Base-by-base conservation (phyloP, 1,139 yeast species). In the Taphrina flavorubra region DNA sequence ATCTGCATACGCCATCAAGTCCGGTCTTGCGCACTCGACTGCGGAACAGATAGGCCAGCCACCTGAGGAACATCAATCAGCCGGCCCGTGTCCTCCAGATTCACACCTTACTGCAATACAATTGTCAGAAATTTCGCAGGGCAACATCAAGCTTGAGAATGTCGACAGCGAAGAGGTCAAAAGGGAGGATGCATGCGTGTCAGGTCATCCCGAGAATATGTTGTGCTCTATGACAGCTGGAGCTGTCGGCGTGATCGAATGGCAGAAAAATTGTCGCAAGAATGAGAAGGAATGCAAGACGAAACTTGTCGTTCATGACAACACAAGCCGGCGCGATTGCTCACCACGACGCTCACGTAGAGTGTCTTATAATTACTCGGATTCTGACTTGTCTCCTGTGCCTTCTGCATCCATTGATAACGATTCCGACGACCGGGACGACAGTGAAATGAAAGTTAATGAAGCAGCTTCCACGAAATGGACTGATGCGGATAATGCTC, bases 401-500 rank as follows among this genome's bases (percentile, higher is more conserved):
- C 53, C 53, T 8, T 49, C 53, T 11, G 53, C 53, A 49, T 49
- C 53, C 13, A 8, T 20, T 8, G 53, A 25, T 11, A 20, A 20
- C 7, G 53, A 49, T 13, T 49, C 53, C 6, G 36, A 20, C 3
- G 53, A 49, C 36, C 18, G 53, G n/a, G 8, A 2, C 36, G 53
- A 49, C 20, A 34, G 10, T 20, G 53, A 49, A 20, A 8, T 49
- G 36, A 49, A 20, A 49, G 53, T 49, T 8, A 49, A 49, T 11
- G 53, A 49, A 34, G 40, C 49, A 16, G 62, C 62, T 8, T 44
- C 62, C 11, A 37, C 42, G n/a, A 58, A 58, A 25, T 58, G 62
- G 62, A 58, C 53, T 25, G 42, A 58, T n/a, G 53, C 18, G 14
- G 53, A 58, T 16, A 42, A 25, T 44, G 42, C 42, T 11, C 39